These are phyloP conservation scores for Fusarium sp. DNA, from an alignment of 2,329 filamentous ascomycete species.

Conservation along the genomic window DNA sequence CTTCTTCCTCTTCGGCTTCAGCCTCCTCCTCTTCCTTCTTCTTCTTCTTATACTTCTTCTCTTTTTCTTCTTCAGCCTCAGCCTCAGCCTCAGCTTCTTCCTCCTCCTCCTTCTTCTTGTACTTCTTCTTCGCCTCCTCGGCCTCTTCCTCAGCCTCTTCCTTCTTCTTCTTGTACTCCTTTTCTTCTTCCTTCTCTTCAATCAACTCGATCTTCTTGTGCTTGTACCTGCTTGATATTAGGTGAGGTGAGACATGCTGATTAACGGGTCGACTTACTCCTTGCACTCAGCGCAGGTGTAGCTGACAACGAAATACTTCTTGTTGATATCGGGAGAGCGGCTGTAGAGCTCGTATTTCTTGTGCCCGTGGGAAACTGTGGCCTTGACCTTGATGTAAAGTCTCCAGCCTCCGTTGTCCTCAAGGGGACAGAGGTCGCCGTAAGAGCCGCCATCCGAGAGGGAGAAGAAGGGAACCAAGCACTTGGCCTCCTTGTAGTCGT, in stretches of 20 bases:
- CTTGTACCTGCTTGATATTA: conserved; percentile 14
- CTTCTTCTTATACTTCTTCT: background rate
- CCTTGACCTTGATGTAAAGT: conserved; percentile 45
- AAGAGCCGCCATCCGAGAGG: conserved; percentile 38
- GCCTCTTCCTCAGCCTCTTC: background rate
- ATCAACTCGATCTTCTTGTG: conserved; percentile 27
- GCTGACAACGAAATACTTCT: conserved; percentile 43
- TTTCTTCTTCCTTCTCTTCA: background rate
- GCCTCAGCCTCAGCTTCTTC: background rate
- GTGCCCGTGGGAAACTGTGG: conserved; percentile 32
- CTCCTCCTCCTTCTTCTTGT: background rate
- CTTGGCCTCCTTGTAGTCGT: conserved; percentile 39
- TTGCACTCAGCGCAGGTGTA: conserved; percentile 45
- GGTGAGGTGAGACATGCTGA: background rate
- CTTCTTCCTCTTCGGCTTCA: background rate
- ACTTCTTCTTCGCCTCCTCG: background rate
- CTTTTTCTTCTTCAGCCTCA: background rate
- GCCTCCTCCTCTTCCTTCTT: background rate
- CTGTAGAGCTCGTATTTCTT: conserved; percentile 41
- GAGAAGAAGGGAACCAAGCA: conserved; percentile 43
- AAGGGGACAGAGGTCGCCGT: conserved; percentile 41
- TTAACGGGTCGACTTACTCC: conserved; percentile 5
- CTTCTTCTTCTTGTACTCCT: background rate
- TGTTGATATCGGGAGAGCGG: conserved; percentile 32
- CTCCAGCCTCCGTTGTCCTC: conserved; percentile 42